Evolutionary conservation across 306 rosid genomes (phyloP), one percentile per base, ranked within the genome.

Genomic region (Coriaria nepalensis): DNA sequence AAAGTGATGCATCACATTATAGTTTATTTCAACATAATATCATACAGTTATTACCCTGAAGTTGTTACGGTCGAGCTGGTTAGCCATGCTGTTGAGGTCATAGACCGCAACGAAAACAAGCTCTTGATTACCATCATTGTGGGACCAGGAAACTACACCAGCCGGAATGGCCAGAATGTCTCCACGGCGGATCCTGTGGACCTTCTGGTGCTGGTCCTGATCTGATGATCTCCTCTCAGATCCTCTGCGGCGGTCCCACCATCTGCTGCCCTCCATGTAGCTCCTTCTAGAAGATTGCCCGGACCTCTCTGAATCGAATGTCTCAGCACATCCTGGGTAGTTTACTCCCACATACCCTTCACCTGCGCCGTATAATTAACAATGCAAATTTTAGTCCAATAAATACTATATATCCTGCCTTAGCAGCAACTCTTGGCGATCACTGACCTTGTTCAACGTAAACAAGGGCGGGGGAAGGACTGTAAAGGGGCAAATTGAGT

Each of bases 281-380:
- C 37, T 13, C 60, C 53, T 20, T 11, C 39, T 20, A 15, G 59
- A 45, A 6, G 40, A 53, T 33, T 62, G 38, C n/a, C 12, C 37
- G 0, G 13, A 7, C 10, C 50, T 29, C 37, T 60, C 11, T 5
- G 60, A 34, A 35, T 62, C 68, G 12, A 37, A 62, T 9, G 61
- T 53, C 61, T 62, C 68, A 7, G 68, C 49, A 4, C 68, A 62
- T 20, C 68, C 68, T 10, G 68, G 68, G 50, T 33, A 47, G 43
- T 35, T 45, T 8, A 53, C 0, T 5, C 68, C 68, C 10, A 62
- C 0, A 37, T 37, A 39, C 36, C 61, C 68, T 10, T 62, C 68
- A n/a, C 68, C 68, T 62, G 68, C 11, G 12, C 14, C 33, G 11
- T 8, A 45, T 29, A 45, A 43, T 29, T 13, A 14, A 13, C 1